Evolutionary conservation across 352 stramenopile genomes (phyloP).

Genomic region (Aphanomyces invadans): DNA sequence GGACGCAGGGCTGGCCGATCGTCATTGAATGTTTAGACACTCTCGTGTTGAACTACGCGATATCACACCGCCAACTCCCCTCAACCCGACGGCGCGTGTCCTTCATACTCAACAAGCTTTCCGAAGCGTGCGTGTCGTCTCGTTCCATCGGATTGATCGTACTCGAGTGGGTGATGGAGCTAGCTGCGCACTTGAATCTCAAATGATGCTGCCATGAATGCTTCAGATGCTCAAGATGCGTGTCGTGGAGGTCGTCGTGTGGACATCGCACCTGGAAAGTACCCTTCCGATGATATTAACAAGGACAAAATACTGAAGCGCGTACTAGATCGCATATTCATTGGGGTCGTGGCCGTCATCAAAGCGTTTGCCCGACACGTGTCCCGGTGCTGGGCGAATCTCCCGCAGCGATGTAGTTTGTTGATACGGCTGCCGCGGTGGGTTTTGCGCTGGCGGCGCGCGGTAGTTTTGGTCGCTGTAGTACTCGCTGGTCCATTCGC

Average conservation of each 20-base stretch:
- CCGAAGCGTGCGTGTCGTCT: neutral
- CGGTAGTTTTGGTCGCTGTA: conserved; percentile 9
- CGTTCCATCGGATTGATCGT: neutral
- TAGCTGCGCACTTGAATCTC: neutral
- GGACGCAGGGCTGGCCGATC: neutral
- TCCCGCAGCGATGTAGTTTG: neutral
- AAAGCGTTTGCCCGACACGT: neutral
- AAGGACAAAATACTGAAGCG: neutral
- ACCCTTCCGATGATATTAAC: conserved; percentile 6
- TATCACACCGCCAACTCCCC: neutral
- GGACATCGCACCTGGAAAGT: too few species aligned
- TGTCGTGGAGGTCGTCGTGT: too few species aligned
- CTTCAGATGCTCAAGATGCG: too few species aligned
- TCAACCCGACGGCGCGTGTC: neutral
- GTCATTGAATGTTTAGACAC: neutral
- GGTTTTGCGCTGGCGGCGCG: neutral
- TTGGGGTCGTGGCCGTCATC: conserved; percentile 7
- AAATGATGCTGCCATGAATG: neutral
- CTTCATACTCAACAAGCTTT: neutral
- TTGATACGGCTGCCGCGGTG: neutral
- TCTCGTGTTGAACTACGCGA: conserved; percentile 7
- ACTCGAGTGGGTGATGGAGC: conserved; percentile 11
- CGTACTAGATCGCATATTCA: conserved; percentile 16
- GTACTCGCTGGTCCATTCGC: conserved; percentile 19
- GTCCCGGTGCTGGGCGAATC: neutral